phyloP scores from a whole-genome alignment of 371 early-diverging fungal species.

The Actinomucor elegans region DNA sequence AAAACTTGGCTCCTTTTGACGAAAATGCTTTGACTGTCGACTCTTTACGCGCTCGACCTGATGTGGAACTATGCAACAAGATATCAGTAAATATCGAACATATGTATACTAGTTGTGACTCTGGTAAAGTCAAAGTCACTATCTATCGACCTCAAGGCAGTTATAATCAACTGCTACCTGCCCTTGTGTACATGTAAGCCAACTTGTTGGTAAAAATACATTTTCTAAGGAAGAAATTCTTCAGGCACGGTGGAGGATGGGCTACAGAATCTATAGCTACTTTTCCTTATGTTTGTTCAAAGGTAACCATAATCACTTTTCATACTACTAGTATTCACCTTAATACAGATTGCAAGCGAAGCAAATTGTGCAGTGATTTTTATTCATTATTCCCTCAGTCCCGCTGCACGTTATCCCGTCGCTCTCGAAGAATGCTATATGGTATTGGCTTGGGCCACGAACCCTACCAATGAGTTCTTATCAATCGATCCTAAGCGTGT shows the following conservation, averaged over 20 bases:
- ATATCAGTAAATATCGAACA: background rate
- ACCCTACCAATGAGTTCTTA: constrained; percentile 3
- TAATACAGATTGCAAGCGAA: constrained; percentile 9
- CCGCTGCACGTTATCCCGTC: constrained; percentile 29
- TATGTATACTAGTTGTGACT: background rate
- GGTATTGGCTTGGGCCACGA: constrained; percentile 11
- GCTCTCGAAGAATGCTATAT: constrained; percentile 30
- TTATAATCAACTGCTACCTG: constrained; percentile 4
- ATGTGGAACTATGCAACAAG: background rate
- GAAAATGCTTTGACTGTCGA: background rate
- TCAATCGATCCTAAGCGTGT: constrained; percentile 17
- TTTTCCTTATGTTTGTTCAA: constrained; percentile 5
- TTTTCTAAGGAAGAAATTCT: background rate
- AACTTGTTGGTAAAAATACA: background rate
- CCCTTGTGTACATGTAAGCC: constrained; percentile 17
- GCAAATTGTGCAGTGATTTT: constrained; percentile 19
- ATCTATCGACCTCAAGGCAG: constrained; percentile 10
- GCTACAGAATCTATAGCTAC: background rate
- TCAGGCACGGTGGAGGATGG: constrained; percentile 25
- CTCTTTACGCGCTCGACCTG: background rate
- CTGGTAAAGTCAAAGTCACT: background rate
- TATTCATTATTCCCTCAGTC: constrained; percentile 27
- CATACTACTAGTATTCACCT: too few relatives aligned
- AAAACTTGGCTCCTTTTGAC: background rate
- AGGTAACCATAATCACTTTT: too few relatives aligned